Conservation (phyloP, 2,329 filamentous ascomycete species). For the Thielaviopsis euricoi region DNA sequence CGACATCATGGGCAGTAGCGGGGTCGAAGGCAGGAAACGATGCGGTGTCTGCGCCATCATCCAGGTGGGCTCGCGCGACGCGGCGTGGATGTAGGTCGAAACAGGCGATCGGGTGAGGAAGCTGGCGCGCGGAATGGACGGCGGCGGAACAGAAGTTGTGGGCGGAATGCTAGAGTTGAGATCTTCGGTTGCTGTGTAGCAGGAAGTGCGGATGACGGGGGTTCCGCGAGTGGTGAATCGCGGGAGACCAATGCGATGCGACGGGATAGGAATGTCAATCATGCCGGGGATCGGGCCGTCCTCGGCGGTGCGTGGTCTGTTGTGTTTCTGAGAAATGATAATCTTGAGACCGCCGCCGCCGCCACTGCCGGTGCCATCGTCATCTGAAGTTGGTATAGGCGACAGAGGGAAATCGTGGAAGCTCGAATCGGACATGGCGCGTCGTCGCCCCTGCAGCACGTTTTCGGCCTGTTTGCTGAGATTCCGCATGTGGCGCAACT, state of each 20-base stretch:
- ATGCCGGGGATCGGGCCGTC: slow-evolving; percentile 40
- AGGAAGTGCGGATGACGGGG: slow-evolving; percentile 64
- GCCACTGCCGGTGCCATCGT: too few species aligned
- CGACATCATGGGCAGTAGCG: not conserved
- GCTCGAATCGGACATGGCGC: slow-evolving; percentile 64
- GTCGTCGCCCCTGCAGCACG: slow-evolving; percentile 27
- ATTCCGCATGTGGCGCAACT: slow-evolving; percentile 2
- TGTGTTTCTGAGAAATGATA: slow-evolving; percentile 48
- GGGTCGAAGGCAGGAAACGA: slow-evolving; percentile 5
- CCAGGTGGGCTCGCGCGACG: slow-evolving; percentile 10
- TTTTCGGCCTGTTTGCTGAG: not conserved
- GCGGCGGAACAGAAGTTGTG: not conserved
- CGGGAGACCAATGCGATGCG: slow-evolving; percentile 68
- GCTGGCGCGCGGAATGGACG: slow-evolving; percentile 6
- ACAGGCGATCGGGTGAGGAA: slow-evolving; percentile 3
- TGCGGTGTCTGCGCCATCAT: slow-evolving; percentile 9
- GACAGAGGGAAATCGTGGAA: slow-evolving; percentile 35
- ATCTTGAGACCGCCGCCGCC: slow-evolving; percentile 56
- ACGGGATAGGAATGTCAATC: slow-evolving; percentile 57
- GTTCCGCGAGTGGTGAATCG: slow-evolving; percentile 64
- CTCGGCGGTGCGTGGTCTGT: slow-evolving; percentile 30
- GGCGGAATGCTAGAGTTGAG: slow-evolving; percentile 7
- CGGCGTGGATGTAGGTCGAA: slow-evolving; percentile 4
- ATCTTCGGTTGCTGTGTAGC: slow-evolving; percentile 61
- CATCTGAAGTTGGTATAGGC: slow-evolving; percentile 21